Conservation (phyloP, 768 basidiomycete genomes). For the Boletus pseudopeckii region DNA sequence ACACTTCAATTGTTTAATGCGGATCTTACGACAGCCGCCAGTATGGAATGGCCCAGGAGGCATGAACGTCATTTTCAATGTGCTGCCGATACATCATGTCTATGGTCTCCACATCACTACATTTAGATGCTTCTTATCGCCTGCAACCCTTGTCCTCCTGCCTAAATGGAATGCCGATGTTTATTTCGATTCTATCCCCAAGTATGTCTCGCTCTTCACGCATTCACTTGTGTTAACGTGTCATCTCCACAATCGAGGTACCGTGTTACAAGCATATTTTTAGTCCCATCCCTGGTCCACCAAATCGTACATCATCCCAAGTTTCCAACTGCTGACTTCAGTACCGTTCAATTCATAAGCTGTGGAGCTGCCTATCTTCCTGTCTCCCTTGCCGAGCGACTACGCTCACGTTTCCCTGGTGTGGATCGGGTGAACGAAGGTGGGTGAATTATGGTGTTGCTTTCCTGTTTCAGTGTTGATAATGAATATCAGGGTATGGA, state of each 20-base stretch:
- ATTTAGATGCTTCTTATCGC: slow-evolving; percentile 47
- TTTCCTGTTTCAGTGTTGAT: slow-evolving; percentile 3
- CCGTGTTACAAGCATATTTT: slow-evolving; percentile 43
- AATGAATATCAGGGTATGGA: slow-evolving; percentile 53
- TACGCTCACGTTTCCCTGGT: slow-evolving; percentile 37
- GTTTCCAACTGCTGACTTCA: slow-evolving; percentile 48
- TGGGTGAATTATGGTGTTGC: slow-evolving; percentile 21
- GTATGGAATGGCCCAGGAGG: slow-evolving; percentile 41
- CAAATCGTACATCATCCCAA: slow-evolving; percentile 57
- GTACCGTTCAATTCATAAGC: slow-evolving; percentile 40
- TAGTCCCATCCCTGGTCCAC: slow-evolving; percentile 64
- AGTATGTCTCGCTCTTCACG: slow-evolving; percentile 38
- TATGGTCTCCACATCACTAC: slow-evolving; percentile 56
- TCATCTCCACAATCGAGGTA: slow-evolving; percentile 39
- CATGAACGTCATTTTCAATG: slow-evolving; percentile 48
- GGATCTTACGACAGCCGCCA: slow-evolving; percentile 32
- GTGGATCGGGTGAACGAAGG: slow-evolving; percentile 44
- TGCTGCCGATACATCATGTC: slow-evolving; percentile 66
- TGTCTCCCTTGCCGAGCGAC: slow-evolving; percentile 43
- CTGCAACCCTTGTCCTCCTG: slow-evolving; percentile 51
- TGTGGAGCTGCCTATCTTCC: slow-evolving; percentile 71
- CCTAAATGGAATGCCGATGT: slow-evolving; percentile 56
- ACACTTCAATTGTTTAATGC: not conserved
- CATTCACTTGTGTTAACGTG: not conserved
- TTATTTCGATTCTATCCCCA: slow-evolving; percentile 52